Base-by-base conservation (phyloP, 163 green algal species). In the Scenedesmus sp. region DNA sequence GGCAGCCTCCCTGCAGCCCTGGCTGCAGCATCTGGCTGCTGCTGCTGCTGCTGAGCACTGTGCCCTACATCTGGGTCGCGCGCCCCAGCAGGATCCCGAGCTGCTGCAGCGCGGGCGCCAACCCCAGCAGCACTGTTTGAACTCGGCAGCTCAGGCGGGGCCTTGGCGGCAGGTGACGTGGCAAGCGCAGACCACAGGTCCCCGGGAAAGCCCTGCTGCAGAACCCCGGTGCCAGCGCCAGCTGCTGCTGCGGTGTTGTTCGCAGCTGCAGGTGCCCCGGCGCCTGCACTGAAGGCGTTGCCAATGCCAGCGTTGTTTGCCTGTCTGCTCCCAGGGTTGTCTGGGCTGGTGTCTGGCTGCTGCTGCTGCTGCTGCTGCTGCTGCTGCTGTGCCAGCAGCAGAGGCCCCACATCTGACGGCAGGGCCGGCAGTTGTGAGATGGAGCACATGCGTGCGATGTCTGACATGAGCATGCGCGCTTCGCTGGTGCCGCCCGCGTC, bases 281-380 rank as follows among this genome's bases (percentile, higher is more conserved):
- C 43, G 22, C 26, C 26, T 37, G n/a, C 35, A 22, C 56, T n/a
- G 42, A 65, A 81, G n/a, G 43, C 85, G 42, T 70, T 26, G 42
- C 68, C 85, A 30, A 83, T n/a, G 33, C 85, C 85, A n/a, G 65
- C 61, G 44, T 89, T 89, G 68, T 89, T 89, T 26, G 85, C 85
- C 22, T 89, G 49, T 0, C 85, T 68, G 56, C 85, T 89, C 3
- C 85, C 68, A 30, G 85, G 40, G 59, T 84, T 76, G 24, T 83
- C 85, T 9, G 85, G 85, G 46, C 85, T 89, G 0, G 42, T 59
- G 44, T 73, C n/a, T 2, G 16, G 16, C 22, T 37, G 16, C 68
- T 83, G 16, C 65, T 56, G 43, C 37, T 70, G 13, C 30, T 83
- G 44, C 65, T 83, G 68, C 85, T 72, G 65, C 65, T 83, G 68